Evolutionary conservation across 768 basidiomycete genomes (phyloP), one percentile per base, ranked within the genome.

Genomic region (Lactarius sp.): DNA sequence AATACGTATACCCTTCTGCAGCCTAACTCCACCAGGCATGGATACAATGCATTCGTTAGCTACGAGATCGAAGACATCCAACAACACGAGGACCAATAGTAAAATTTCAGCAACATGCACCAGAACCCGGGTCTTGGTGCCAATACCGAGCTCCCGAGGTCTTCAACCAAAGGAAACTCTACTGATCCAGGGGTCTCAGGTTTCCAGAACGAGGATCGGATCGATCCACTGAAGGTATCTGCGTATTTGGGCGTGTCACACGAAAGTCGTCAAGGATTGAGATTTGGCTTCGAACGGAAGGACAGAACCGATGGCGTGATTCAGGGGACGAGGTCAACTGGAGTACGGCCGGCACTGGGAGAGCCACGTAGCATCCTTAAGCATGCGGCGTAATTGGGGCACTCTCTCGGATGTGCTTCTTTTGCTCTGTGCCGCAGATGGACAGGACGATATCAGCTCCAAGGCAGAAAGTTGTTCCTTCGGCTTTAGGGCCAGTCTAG

Each of bases 81-180:
- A 22, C 22, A 27, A 49, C 61, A 57, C 61, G 61, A 62, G 61
- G 61, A 27, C 50, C 61, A 46, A 63, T n/a, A 54, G 56, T 51
- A 53, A 53, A 60, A 59, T 52, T n/a, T 59, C 59, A 27, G 27
- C 51, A 6, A 44, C 57, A 59, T 47, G 22, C 34, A 36, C 52
- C 50, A 59, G 46, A 54, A 54, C 31, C 62, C 37, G 57, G 62
- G 50, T n/a, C n/a, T 64, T 64, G 62, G 62, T 64, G n/a, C 36
- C 14, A 22, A 13, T n/a, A 37, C 57, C 62, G 62, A 64, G 52
- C 16, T 22, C 62, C 62, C 62, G 37, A 59, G 37, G 27, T 31
- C 2, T 34, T 20, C 33, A 18, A 31, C 41, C 14, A 52, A 47
- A 57, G 56, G 34, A 46, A 57, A 46, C 54, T 49, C n/a, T 49